These are phyloP conservation scores for Cordyceps javanica DNA, from an alignment of 2,329 filamentous ascomycete genomes.

Conservation along the genomic window DNA sequence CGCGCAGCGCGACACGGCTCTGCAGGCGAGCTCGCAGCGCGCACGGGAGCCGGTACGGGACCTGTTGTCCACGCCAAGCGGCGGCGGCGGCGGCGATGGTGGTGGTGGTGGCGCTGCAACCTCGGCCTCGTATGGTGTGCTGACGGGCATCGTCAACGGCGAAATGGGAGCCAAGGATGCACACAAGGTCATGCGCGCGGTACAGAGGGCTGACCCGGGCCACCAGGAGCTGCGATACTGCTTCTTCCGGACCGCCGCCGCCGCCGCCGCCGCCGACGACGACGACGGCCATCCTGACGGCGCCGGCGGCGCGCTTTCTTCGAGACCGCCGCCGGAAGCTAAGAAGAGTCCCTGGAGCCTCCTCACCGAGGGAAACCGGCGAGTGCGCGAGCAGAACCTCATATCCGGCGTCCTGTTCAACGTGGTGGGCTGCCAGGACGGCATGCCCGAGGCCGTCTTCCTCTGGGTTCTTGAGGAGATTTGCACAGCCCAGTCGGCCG, in stretches of 20 bases:
- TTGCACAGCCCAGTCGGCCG: conserved; percentile 46
- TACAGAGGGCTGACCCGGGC: conserved; percentile 42
- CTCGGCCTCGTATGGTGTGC: conserved; percentile 13
- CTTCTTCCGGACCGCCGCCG: conserved; percentile 39
- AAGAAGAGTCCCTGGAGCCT: conserved; percentile 40
- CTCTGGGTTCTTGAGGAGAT: conserved; percentile 60
- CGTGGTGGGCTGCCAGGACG: conserved; percentile 28
- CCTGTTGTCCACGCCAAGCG: conserved; percentile 7
- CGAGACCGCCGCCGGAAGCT: conserved; percentile 23
- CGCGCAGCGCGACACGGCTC: conserved; percentile 52
- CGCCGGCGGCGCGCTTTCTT: conserved; percentile 20
- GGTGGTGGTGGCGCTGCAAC: no score
- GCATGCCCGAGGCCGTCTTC: conserved; percentile 58
- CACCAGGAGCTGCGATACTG: conserved; percentile 35
- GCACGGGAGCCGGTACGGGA: conserved; percentile 28
- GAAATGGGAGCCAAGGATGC: conserved; percentile 36
- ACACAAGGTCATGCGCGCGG: conserved; percentile 40
- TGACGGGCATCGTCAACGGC: conserved; percentile 28
- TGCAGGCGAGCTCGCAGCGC: conserved; percentile 47
- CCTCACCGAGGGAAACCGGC: conserved; percentile 36
- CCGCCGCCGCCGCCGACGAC: not conserved
- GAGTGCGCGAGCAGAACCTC: conserved; percentile 51
- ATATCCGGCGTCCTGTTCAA: conserved; percentile 56
- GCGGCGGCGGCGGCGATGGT: no score
- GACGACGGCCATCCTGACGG: conserved; percentile 7